phyloP scores from a whole-genome alignment of 768 basidiomycete genomes.

The Termitomyces sp. region DNA sequence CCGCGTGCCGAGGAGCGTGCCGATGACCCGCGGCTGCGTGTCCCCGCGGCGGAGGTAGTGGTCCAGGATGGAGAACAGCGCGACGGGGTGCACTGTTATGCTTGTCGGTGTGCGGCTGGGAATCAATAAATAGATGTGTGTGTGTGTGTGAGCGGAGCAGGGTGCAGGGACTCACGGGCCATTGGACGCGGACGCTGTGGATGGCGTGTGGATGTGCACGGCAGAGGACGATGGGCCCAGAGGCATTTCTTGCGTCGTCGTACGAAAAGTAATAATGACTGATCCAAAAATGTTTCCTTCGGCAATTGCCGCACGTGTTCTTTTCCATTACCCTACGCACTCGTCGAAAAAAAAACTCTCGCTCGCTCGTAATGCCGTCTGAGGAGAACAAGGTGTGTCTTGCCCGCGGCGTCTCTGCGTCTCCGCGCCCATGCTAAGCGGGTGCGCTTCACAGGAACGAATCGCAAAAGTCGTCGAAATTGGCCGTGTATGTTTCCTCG shows the following conservation, averaged over 20 bases:
- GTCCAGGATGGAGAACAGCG: slow-evolving; percentile 92
- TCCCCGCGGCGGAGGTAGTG: slow-evolving; percentile 89
- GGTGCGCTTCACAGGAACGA: slow-evolving; percentile 51
- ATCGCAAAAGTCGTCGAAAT: slow-evolving; percentile 77
- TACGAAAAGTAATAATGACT: too few species aligned
- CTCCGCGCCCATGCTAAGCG: neutral
- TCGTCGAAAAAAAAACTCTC: slow-evolving; percentile 14
- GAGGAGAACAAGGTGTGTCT: slow-evolving; percentile 78
- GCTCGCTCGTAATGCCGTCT: slow-evolving; percentile 57
- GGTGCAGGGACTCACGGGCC: slow-evolving; percentile 26
- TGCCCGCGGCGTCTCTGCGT: slow-evolving; percentile 2
- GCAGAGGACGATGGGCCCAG: slow-evolving; percentile 45
- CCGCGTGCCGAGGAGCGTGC: slow-evolving; percentile 86
- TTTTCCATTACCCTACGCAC: slow-evolving; percentile 9
- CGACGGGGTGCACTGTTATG: slow-evolving; percentile 86
- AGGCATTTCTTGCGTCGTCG: slow-evolving; percentile 40
- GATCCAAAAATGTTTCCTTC: slow-evolving; percentile 31
- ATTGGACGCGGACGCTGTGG: slow-evolving; percentile 25
- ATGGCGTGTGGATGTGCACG: slow-evolving; percentile 37
- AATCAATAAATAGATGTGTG: too few species aligned
- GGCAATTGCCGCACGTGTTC: slow-evolving; percentile 30
- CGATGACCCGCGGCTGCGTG: slow-evolving; percentile 84
- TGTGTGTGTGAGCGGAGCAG: too few species aligned
- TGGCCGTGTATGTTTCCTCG: slow-evolving; percentile 52
- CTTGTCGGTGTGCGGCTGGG: slow-evolving; percentile 64